A percentile compares a stretch with the other conserved stretches of the same genome.
Conservation (phyloP, 495 filamentous ascomycete species). For the Neurospora sp. region DNA sequence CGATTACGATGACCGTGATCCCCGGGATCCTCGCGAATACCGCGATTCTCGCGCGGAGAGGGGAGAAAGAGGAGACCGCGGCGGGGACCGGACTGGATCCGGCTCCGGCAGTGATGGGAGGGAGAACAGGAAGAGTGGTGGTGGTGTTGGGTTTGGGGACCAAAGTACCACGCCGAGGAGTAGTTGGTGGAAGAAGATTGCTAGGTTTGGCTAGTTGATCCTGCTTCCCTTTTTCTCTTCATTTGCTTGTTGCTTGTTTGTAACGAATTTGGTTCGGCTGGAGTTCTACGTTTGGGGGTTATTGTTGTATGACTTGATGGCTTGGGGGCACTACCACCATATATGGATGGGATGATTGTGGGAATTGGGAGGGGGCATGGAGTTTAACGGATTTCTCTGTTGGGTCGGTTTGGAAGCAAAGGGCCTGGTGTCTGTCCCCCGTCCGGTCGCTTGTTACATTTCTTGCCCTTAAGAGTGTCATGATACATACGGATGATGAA, state of each 20-base stretch:
- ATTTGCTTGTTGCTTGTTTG: not conserved
- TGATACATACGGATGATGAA: not conserved
- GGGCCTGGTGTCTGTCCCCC: not conserved
- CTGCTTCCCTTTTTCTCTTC: not conserved
- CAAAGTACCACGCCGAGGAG: conserved; percentile 32
- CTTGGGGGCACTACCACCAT: not conserved
- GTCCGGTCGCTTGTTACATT: not conserved
- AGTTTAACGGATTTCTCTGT: not conserved
- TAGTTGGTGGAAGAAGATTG: conserved; percentile 46
- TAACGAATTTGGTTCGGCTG: not conserved
- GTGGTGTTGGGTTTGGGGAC: conserved; percentile 28
- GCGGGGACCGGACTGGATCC: conserved; percentile 27
- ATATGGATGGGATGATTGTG: not conserved
- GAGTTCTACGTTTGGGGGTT: not conserved
- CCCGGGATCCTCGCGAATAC: not conserved
- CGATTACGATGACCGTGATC: not conserved
- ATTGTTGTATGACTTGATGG: not conserved
- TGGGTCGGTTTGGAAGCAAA: not conserved
- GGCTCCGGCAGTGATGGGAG: conserved; percentile 33
- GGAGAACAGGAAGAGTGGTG: conserved; percentile 21
- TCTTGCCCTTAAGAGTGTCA: not conserved
- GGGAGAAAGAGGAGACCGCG: conserved; percentile 4
- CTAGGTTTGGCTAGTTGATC: conserved; percentile 8
- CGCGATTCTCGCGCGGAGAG: not conserved
- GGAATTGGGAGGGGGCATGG: not conserved